phyloP scores from a whole-genome alignment of 306 rosid species.

The Elaeagnus macrophylla region DNA sequence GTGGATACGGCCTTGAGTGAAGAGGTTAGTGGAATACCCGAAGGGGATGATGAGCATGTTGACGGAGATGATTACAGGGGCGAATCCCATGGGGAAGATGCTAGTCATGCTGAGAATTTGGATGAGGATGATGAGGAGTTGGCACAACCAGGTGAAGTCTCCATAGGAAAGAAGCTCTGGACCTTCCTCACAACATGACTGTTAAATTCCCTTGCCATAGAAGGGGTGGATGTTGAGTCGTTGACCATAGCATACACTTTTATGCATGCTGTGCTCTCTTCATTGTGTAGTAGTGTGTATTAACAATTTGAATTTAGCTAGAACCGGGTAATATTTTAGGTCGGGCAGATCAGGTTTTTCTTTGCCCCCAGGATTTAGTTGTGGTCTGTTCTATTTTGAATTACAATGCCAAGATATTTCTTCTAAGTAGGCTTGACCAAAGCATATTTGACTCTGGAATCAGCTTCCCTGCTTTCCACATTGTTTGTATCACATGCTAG shows the following conservation, averaged over 20 bases:
- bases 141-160: constrained; percentile 69
- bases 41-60: constrained; percentile 24
- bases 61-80: constrained; percentile 32
- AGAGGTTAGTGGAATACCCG: constrained; percentile 79
- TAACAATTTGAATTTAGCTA: too few relatives aligned
- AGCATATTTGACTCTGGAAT: too few relatives aligned
- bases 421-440: too few relatives aligned
- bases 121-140: constrained; percentile 37
- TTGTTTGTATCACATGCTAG: too few relatives aligned
- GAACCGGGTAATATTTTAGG: too few relatives aligned
- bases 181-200: constrained; percentile 65
- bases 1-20: constrained; percentile 50
- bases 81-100: constrained; percentile 51
- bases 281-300: constrained; percentile 25
- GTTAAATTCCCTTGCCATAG: constrained; percentile 5
- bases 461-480: too few relatives aligned
- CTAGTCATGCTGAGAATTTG: constrained; percentile 17
- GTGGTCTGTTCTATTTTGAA: too few relatives aligned
- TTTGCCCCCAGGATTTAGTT: too few relatives aligned
- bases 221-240: neutral
- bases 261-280: constrained; percentile 34
- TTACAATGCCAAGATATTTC: too few relatives aligned
- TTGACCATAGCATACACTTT: constrained; percentile 6
- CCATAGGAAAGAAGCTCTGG: constrained; percentile 88
- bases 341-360: too few relatives aligned